These are phyloP conservation scores for Alternaria brassicae DNA, from an alignment of 2,329 filamentous ascomycete genomes.

Conservation along the genomic window DNA sequence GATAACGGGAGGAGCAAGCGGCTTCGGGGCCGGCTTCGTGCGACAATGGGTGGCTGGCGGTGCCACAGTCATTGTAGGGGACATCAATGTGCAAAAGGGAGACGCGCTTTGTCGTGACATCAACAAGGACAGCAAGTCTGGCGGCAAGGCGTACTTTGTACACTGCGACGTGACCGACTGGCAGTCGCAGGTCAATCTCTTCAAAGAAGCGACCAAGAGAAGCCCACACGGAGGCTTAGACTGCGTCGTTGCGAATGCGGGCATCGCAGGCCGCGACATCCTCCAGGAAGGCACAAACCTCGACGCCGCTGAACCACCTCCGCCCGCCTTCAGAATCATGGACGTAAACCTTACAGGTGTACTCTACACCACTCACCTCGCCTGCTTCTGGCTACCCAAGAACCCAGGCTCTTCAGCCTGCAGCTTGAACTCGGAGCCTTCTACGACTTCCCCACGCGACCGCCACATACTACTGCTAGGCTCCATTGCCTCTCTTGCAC, in stretches of 20 bases:
- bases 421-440: constrained; percentile 41
- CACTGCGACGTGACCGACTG: constrained; percentile 71
- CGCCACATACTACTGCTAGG: constrained; percentile 69
- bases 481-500: constrained; percentile 63
- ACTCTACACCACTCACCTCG: constrained; percentile 70
- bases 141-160: constrained; percentile 61
- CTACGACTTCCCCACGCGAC: constrained; percentile 52
- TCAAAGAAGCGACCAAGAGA: constrained; percentile 63
- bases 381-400: constrained; percentile 64
- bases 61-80: constrained; percentile 68
- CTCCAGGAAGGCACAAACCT: constrained; percentile 60
- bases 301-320: constrained; percentile 55
- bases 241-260: constrained; percentile 71
- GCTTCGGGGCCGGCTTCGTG: constrained; percentile 51
- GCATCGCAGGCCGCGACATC: constrained; percentile 57
- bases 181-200: constrained; percentile 69
- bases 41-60: constrained; percentile 48
- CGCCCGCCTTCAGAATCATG: constrained; percentile 62
- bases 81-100: constrained; percentile 64
- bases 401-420: constrained; percentile 56
- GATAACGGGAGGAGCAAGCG: constrained; percentile 51
- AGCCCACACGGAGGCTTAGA: constrained; percentile 66
- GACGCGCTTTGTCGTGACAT: constrained; percentile 63
- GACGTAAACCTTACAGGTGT: constrained; percentile 71
- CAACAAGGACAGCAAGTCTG: constrained; percentile 50